A percentile compares a stretch with the other conserved stretches of the same genome.
Evolutionary conservation across 225 moss, liverwort and hornwort species (phyloP).

Genomic region (Straminergon stramineum): DNA sequence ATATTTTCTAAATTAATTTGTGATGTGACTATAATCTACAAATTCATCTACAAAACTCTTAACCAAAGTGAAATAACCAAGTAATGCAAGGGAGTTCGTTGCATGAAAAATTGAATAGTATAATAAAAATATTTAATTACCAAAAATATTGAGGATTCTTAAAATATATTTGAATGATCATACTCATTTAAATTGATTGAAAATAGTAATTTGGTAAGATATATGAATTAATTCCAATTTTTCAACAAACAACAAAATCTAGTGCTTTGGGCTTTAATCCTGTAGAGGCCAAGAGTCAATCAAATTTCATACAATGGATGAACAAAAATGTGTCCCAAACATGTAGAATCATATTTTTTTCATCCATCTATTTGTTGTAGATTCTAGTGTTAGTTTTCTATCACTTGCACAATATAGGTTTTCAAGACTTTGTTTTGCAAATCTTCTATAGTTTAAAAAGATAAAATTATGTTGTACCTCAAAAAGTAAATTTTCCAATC

Average conservation of each 20-base stretch:
- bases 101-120: not conserved
- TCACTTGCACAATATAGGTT: fast-evolving
- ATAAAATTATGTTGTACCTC: not conserved
- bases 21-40: too few species aligned
- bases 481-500: not conserved
- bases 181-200: not conserved
- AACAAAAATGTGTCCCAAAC: fast-evolving
- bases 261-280: not conserved
- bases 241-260: not conserved
- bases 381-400: not conserved
- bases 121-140: not conserved
- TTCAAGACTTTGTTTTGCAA: not conserved
- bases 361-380: not conserved
- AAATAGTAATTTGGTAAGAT: not conserved
- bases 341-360: not conserved
- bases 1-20: not conserved
- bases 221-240: not conserved
- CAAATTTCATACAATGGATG: not conserved
- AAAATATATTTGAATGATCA: not conserved
- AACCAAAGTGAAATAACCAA: not conserved
- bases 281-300: not conserved
- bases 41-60: not conserved
- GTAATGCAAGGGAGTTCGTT: too few species aligned
- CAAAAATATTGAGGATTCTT: fast-evolving
- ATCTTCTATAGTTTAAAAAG: not conserved